Percentiles rank a stretch among this genome's conserved stretches.
phyloP scores from a whole-genome alignment of 2,329 filamentous ascomycete genomes.

The Claviceps quebecensis region DNA sequence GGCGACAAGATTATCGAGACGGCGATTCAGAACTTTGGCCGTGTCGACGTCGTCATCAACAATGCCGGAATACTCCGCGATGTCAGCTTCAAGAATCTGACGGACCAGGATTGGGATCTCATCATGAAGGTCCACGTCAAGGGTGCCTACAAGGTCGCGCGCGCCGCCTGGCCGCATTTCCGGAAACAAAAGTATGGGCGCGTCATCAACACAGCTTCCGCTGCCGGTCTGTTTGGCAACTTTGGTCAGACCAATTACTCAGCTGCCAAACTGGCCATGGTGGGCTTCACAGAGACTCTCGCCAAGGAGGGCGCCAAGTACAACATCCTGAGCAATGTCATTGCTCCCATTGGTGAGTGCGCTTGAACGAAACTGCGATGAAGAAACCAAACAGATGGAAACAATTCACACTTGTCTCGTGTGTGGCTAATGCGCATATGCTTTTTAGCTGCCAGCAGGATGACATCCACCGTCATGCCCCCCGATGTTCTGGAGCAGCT shows the following conservation, averaged over 20 bases:
- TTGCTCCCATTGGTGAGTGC: constrained; percentile 63
- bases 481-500: constrained; percentile 77
- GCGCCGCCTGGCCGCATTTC: constrained; percentile 94
- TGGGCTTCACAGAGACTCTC: constrained; percentile 94
- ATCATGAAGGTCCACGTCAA: constrained; percentile 86
- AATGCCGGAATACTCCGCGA: constrained; percentile 94
- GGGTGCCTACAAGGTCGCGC: constrained; percentile 89
- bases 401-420: neutral
- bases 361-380: neutral
- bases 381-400: no score
- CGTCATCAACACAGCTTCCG: constrained; percentile 94
- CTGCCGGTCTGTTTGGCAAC: constrained; percentile 85
- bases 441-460: constrained; percentile 63
- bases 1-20: constrained; percentile 91
- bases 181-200: constrained; percentile 97
- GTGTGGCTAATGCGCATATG: neutral
- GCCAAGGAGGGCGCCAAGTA: constrained; percentile 97
- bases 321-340: constrained; percentile 90
- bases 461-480: constrained; percentile 92
- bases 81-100: constrained; percentile 98
- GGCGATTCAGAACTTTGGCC: constrained; percentile 66
- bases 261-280: constrained; percentile 85
- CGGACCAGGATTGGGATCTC: constrained; percentile 91
- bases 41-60: constrained; percentile 92
- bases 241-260: constrained; percentile 97